These are phyloP conservation scores for Chlorella sorokiniana DNA, from an alignment of 139 green algal genomes.

Conservation along the genomic window DNA sequence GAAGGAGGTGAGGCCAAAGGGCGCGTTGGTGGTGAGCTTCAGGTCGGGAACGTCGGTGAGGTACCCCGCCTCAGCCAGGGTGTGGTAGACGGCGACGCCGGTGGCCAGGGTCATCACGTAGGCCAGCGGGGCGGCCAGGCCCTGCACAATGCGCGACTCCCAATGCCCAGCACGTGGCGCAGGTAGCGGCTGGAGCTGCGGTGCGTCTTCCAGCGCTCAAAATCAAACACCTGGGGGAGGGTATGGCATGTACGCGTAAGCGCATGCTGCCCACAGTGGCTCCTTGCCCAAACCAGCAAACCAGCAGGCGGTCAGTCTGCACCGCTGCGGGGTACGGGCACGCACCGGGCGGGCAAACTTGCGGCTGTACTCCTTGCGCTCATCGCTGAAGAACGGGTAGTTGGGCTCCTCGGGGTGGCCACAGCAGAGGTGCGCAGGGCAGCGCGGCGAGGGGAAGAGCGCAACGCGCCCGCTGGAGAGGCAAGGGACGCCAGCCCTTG, in stretches of 20 bases:
- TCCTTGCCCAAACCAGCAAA: neutral
- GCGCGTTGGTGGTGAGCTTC: conserved; percentile 16
- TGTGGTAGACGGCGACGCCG: conserved; percentile 10
- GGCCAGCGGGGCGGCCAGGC: conserved; percentile 7
- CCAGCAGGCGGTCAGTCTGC: too few relatives aligned
- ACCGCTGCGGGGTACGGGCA: too few relatives aligned
- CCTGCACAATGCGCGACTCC: conserved; percentile 14
- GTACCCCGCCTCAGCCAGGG: conserved; percentile 20
- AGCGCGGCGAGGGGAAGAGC: neutral
- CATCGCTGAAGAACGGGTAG: neutral
- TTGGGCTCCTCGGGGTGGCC: neutral
- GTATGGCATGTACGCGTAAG: too few relatives aligned
- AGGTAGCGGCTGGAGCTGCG: conserved; percentile 26
- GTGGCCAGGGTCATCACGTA: conserved; percentile 22
- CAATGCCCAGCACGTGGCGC: conserved; percentile 24
- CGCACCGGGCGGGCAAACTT: neutral
- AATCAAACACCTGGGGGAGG: conserved; percentile 38
- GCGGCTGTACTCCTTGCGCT: neutral
- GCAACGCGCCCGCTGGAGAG: neutral
- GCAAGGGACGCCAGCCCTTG: neutral
- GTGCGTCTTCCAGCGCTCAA: conserved; percentile 29
- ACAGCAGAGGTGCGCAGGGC: neutral
- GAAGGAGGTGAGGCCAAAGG: conserved; percentile 36
- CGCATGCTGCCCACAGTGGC: too few relatives aligned
- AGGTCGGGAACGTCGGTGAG: conserved; percentile 21